These are phyloP conservation scores for Achaetomium macrosporum DNA, from an alignment of 2,329 filamentous ascomycete species.

Conservation along the genomic window DNA sequence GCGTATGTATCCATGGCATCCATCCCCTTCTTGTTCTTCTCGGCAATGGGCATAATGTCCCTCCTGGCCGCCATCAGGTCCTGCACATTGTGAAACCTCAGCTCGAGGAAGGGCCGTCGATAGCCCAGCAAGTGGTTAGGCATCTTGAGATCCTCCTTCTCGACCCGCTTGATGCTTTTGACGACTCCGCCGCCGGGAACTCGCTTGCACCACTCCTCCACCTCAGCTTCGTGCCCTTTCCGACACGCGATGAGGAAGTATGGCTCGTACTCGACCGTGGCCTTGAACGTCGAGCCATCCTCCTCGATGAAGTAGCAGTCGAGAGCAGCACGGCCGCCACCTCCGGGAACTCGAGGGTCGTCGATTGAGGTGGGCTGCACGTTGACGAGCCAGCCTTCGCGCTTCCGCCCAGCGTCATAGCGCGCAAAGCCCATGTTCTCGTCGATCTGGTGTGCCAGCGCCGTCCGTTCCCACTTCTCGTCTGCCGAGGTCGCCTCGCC, in stretches of 20 bases:
- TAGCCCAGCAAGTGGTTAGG: conserved; percentile 95
- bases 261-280: conserved; percentile 91
- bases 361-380: conserved; percentile 85
- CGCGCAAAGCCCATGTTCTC: conserved; percentile 90
- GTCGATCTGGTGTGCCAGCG: conserved; percentile 82
- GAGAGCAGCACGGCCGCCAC: conserved; percentile 80
- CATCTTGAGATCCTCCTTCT: conserved; percentile 91
- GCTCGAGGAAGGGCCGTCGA: conserved; percentile 77
- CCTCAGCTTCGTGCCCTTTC: conserved; percentile 81
- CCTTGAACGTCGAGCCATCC: conserved; percentile 86
- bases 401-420: conserved; percentile 80
- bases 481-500: conserved; percentile 85
- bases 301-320: conserved; percentile 97
- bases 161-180: conserved; percentile 68
- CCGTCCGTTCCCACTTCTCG: conserved; percentile 83
- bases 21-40: conserved; percentile 94
- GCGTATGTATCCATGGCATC: conserved; percentile 98
- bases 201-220: conserved; percentile 89
- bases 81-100: conserved; percentile 80
- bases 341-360: conserved; percentile 76
- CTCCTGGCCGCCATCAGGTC: conserved; percentile 81
- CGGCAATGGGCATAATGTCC: conserved; percentile 81
- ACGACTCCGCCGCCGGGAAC: conserved; percentile 73
- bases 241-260: conserved; percentile 93
- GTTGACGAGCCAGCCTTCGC: conserved; percentile 87